Base-by-base conservation (phyloP, 1,284 basidiomycete species). In the Volvariella volvacea region DNA sequence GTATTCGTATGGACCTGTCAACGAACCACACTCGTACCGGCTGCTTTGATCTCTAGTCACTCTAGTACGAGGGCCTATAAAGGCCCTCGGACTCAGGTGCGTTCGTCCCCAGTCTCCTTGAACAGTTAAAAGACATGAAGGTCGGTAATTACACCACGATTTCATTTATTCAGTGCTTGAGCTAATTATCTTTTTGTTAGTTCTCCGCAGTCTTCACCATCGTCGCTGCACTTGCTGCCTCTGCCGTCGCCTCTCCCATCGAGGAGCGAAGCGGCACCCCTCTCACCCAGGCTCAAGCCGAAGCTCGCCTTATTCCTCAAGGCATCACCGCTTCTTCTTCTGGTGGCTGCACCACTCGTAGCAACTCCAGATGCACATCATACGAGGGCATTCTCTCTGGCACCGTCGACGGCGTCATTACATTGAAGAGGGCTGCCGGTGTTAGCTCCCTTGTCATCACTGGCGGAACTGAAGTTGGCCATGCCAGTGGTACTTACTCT, bases 401-500 rank as follows among this genome's bases (percentile, higher is more conserved):
- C 4, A 56, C 57, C 9, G 58, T 59, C 16, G 48, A 51, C 28
- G 54, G 51, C n/a, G 55, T 59, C 22, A 58, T 58, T 45, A 50
- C 53, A 14, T 40, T 58, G 37, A 58, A 56, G 46, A 46, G 48
- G 3, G 50, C 55, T 14, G 49, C 56, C 12, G 55, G 55, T 14
- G 14, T 20, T n/a, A 37, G 42, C 21, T 51, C 54, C 3, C 34
- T 59, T 32, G 44, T 54, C 20, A 59, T 59, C 44, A 58, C 58
- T 19, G 56, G 56, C 15, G 57, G 57, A 20, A 60, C 56, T 2
- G 57, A 60, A 42, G 50, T 52, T 20, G 59, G 56, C 4, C 52
- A 56, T 49, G 55, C 55, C 0, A 50, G 52, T 21, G 55, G 55
- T 4, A 59, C 50, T 2, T 56, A 52, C 43, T 57, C 53, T 30